Evolutionary conservation across 768 basidiomycete species (phyloP).

Genomic region (Hydnomerulius pinastri): DNA sequence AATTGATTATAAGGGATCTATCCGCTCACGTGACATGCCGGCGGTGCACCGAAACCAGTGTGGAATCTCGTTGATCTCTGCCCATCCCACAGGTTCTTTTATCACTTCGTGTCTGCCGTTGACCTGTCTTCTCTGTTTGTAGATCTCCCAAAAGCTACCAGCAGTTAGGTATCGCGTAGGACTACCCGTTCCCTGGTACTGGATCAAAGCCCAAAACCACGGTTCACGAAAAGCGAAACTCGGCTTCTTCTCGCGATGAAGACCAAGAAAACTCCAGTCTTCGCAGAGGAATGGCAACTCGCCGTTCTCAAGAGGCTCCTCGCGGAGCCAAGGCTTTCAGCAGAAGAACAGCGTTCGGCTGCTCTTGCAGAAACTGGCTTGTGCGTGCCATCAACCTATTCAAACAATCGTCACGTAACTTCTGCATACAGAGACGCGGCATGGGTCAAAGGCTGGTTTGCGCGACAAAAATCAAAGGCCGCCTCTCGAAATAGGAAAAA

Average conservation of each 20-base stretch:
- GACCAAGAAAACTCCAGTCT: slow-evolving; percentile 9
- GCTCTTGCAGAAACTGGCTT: slow-evolving; percentile 30
- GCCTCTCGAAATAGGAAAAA: slow-evolving; percentile 14
- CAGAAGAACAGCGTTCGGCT: slow-evolving; percentile 20
- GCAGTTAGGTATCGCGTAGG: too few species aligned
- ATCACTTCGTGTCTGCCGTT: too few species aligned
- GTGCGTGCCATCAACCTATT: slow-evolving; percentile 22
- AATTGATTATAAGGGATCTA: too few species aligned
- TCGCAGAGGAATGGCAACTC: slow-evolving; percentile 32
- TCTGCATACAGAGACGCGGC: slow-evolving; percentile 22
- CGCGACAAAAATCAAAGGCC: slow-evolving; percentile 25
- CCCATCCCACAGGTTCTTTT: too few species aligned
- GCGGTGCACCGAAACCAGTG: too few species aligned
- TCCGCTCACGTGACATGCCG: too few species aligned
- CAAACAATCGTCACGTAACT: slow-evolving; percentile 2
- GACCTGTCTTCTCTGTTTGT: too few species aligned
- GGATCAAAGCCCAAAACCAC: too few species aligned
- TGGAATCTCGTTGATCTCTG: too few species aligned
- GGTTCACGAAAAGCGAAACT: too few species aligned
- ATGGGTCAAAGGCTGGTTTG: slow-evolving; percentile 34
- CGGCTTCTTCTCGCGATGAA: slow-evolving; percentile 1
- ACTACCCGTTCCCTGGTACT: too few species aligned
- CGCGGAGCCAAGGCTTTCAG: slow-evolving; percentile 22
- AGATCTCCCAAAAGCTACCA: too few species aligned
- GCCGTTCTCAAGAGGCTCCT: slow-evolving; percentile 28